These are phyloP conservation scores for Aspergillus biplanus DNA, from an alignment of 495 filamentous ascomycete species.

Conservation along the genomic window DNA sequence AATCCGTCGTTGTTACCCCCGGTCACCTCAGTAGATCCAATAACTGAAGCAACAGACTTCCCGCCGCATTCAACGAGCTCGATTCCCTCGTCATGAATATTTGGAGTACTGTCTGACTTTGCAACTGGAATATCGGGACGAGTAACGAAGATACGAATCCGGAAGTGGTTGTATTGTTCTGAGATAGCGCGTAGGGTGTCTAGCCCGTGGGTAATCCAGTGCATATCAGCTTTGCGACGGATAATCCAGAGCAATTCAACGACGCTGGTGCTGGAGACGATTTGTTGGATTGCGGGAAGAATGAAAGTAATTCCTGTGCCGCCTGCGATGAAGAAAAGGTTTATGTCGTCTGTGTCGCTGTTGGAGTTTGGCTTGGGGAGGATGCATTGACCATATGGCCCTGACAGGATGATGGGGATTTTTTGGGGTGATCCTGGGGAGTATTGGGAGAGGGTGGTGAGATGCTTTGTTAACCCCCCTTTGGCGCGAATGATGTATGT, in stretches of 20 bases:
- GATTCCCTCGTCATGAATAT: too few species aligned
- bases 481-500: slow-evolving; percentile 65
- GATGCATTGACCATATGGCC: slow-evolving; percentile 60
- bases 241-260: slow-evolving; percentile 68
- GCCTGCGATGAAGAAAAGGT: slow-evolving; percentile 64
- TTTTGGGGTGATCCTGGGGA: slow-evolving; percentile 46
- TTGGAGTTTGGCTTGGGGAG: slow-evolving; percentile 24
- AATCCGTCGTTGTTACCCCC: too few species aligned
- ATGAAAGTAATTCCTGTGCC: slow-evolving; percentile 68
- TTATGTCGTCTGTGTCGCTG: slow-evolving; percentile 40
- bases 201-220: slow-evolving; percentile 61
- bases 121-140: slow-evolving; percentile 23
- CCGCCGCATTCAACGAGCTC: too few species aligned
- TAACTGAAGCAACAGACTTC: too few species aligned
- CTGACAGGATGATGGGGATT: slow-evolving; percentile 58
- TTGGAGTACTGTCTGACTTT: slow-evolving; percentile 9
- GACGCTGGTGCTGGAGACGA: slow-evolving; percentile 34
- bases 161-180: slow-evolving; percentile 35
- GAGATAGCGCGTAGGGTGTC: slow-evolving; percentile 44
- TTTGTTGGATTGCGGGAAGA: slow-evolving; percentile 54
- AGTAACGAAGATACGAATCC: slow-evolving; percentile 61
- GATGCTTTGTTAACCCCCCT: slow-evolving; percentile 58
- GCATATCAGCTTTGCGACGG: slow-evolving; percentile 52
- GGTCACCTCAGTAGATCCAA: too few species aligned
- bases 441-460: neutral